Evolutionary conservation across 768 basidiomycete genomes (phyloP).

Genomic region (Suillus subalutaceus): DNA sequence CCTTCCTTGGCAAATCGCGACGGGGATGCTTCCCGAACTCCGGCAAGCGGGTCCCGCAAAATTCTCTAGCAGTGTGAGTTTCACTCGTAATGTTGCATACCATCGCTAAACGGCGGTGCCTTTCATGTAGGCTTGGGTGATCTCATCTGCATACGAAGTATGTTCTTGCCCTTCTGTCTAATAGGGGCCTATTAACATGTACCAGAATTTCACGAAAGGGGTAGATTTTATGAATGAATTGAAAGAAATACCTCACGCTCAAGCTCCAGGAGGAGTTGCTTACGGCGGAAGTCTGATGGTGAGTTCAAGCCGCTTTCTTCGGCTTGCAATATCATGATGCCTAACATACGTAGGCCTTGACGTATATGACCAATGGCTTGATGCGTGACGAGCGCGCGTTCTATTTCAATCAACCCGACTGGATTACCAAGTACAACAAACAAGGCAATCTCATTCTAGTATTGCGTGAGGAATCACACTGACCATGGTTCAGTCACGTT

Average conservation of each 20-base stretch:
- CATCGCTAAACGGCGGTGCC: background rate
- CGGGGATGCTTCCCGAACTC: conserved; percentile 10
- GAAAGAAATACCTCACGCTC: background rate
- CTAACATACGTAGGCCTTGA: conserved; percentile 20
- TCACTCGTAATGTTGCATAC: background rate
- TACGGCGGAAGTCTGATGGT: background rate
- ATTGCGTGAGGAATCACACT: conserved; percentile 1
- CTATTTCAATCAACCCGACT: conserved; percentile 20
- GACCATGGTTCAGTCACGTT: conserved; percentile 14
- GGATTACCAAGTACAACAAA: conserved; percentile 23
- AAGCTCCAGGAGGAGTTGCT: background rate
- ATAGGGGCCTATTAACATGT: background rate
- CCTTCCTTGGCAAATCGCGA: conserved; percentile 11
- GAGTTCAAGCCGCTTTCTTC: background rate
- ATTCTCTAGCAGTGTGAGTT: conserved; percentile 9
- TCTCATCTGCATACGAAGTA: conserved; percentile 20
- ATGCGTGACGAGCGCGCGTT: conserved; percentile 30
- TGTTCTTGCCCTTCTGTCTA: background rate
- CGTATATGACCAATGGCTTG: conserved; percentile 27
- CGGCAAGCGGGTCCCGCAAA: background rate
- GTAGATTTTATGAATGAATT: conserved; percentile 8
- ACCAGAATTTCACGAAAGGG: conserved; percentile 15
- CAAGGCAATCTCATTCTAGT: conserved; percentile 20
- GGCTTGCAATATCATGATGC: background rate
- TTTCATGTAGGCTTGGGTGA: conserved; percentile 22